phyloP scores from a whole-genome alignment of 495 filamentous ascomycete genomes.

The Tuber magnatum region DNA sequence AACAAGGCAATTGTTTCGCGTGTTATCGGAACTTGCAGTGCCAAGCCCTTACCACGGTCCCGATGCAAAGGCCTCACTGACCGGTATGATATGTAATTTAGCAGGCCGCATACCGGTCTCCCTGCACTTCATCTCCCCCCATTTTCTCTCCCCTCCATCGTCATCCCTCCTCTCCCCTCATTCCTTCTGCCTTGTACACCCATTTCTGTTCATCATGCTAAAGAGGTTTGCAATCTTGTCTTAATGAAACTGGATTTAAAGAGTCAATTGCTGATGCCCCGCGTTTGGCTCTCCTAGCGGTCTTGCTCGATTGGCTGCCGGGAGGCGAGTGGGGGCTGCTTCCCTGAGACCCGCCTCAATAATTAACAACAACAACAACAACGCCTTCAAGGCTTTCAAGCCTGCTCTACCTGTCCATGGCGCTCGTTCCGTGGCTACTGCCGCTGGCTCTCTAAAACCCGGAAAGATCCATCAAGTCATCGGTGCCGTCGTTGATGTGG shows the following conservation, averaged over 20 bases:
- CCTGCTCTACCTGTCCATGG: slow-evolving; percentile 41
- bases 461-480: slow-evolving; percentile 67
- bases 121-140: slow-evolving; percentile 32
- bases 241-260: slow-evolving; percentile 20
- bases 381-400: slow-evolving; percentile 52
- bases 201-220: slow-evolving; percentile 43
- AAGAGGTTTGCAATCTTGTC: slow-evolving; percentile 41
- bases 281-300: slow-evolving; percentile 47
- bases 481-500: slow-evolving; percentile 61
- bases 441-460: slow-evolving; percentile 47
- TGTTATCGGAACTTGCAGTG: slow-evolving; percentile 21
- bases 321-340: slow-evolving; percentile 53
- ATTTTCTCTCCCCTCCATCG: slow-evolving; percentile 28
- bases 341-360: slow-evolving; percentile 48
- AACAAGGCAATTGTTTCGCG: slow-evolving; percentile 34
- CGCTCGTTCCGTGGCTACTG: slow-evolving; percentile 55
- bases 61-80: slow-evolving; percentile 15
- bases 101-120: slow-evolving; percentile 22
- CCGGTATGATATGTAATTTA: too few relatives aligned
- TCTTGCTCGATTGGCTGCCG: slow-evolving; percentile 58
- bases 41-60: slow-evolving; percentile 25
- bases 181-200: slow-evolving; percentile 38
- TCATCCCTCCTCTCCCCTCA: slow-evolving; percentile 34
- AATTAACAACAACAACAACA: slow-evolving; percentile 53
- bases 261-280: slow-evolving; percentile 26